A percentile compares a stretch with the other conserved stretches of the same genome.
Conservation (phyloP, 2,329 filamentous ascomycete species). For the Apiospora rasikravindrae region DNA sequence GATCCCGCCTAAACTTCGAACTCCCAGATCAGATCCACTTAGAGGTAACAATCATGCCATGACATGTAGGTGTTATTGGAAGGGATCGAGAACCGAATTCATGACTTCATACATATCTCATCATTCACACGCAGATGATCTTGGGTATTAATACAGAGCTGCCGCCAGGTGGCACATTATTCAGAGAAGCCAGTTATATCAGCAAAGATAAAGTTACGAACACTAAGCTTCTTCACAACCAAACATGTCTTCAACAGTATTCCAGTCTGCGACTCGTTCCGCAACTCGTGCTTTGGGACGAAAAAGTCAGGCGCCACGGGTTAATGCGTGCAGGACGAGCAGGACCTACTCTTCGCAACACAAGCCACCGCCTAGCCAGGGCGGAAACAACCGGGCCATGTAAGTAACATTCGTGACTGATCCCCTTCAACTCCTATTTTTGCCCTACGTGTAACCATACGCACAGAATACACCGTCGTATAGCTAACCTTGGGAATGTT, state of each 20-base stretch:
- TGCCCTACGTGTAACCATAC: background rate
- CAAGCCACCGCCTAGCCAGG: conserved; percentile 21
- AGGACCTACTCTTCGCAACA: conserved; percentile 1
- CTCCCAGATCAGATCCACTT: background rate
- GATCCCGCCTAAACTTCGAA: conserved; percentile 19
- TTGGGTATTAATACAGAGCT: background rate
- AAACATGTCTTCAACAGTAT: conserved; percentile 6
- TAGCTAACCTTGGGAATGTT: background rate
- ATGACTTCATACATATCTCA: conserved; percentile 3
- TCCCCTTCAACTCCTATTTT: background rate
- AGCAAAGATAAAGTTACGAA: background rate
- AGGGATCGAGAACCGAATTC: background rate
- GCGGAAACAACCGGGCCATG: conserved; percentile 22
- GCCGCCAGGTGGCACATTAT: background rate
- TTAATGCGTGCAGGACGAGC: background rate
- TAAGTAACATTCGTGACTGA: background rate
- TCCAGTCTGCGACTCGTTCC: background rate
- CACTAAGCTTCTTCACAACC: background rate
- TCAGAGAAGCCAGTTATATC: background rate
- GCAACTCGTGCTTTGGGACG: background rate
- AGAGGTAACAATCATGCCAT: background rate
- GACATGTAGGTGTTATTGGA: background rate
- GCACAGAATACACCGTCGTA: background rate
- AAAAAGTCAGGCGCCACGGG: background rate
- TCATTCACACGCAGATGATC: background rate